Evolutionary conservation across 129 eudicot species (phyloP).

Genomic region (Pittosporum tobira): DNA sequence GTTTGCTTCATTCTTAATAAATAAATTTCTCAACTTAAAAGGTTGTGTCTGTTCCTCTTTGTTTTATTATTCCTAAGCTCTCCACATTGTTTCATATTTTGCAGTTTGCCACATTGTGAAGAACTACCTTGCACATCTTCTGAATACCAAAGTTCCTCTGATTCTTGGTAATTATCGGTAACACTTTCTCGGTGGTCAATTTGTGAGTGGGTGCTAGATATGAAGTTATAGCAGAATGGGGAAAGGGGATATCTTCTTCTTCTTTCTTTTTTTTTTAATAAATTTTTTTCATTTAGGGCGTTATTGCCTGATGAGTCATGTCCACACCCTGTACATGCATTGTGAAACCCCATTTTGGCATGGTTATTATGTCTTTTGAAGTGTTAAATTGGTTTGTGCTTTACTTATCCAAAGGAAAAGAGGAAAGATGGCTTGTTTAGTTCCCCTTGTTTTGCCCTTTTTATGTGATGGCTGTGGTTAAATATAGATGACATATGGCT

Average conservation of each 20-base stretch:
- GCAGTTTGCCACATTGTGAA: conserved; percentile 89
- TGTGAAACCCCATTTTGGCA: not conserved
- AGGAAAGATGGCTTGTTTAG: not conserved
- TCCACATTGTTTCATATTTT: conserved; percentile 11
- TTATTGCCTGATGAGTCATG: not conserved
- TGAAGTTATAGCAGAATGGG: not conserved
- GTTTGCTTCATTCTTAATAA: not conserved
- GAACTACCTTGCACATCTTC: conserved; percentile 68
- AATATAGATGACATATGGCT: not conserved
- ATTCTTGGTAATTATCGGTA: conserved; percentile 58
- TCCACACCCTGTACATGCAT: not conserved
- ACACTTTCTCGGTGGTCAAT: conserved; percentile 4
- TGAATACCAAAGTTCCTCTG: conserved; percentile 65
- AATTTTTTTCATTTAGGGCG: too few species aligned
- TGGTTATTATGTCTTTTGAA: not conserved
- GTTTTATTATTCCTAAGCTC: conserved; percentile 3
- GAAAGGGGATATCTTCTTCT: not conserved
- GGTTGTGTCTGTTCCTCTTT: not conserved
- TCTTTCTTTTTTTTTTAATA: not conserved
- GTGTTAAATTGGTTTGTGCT: not conserved
- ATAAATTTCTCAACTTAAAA: not conserved
- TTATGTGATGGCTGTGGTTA: not conserved
- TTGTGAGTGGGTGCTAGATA: conserved; percentile 3
- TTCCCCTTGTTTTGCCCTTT: not conserved
- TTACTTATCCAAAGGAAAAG: not conserved